phyloP scores from a whole-genome alignment of 2,329 filamentous ascomycete species.

The Epichloe coenophiala region DNA sequence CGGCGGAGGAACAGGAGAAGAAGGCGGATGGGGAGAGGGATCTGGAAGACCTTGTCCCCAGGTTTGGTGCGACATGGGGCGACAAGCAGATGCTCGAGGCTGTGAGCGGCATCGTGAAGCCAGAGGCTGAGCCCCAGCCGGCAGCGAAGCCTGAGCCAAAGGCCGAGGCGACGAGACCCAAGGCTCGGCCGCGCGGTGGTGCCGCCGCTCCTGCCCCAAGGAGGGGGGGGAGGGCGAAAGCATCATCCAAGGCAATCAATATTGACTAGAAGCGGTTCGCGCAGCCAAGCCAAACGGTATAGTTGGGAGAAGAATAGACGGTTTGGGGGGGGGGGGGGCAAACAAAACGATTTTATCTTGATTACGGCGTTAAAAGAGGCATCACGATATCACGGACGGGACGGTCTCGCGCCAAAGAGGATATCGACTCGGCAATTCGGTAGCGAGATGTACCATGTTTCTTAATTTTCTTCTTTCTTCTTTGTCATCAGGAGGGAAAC shows the following conservation, averaged over 20 bases:
- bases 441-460: no score
- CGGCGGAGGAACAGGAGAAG: conserved; percentile 1
- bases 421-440: no score
- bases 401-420: no score
- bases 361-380: no score
- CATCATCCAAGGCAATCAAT: conserved; percentile 4
- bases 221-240: conserved; percentile 12
- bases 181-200: conserved; percentile 14
- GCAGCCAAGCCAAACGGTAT: no score
- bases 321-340: no score
- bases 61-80: conserved; percentile 28
- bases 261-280: conserved; percentile 1
- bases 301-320: no score
- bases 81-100: conserved; percentile 31
- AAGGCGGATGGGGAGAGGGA: conserved; percentile 1
- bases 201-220: conserved; percentile 13
- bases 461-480: no score
- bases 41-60: conserved; percentile 25
- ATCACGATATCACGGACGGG: no score
- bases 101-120: conserved; percentile 29
- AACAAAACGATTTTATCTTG: no score
- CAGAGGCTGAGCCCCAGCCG: conserved; percentile 12
- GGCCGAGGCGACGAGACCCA: conserved; percentile 14
- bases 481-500: neutral
- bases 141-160: conserved; percentile 14